phyloP scores from a whole-genome alignment of 148 eudicot species.

The Cornus controversa region DNA sequence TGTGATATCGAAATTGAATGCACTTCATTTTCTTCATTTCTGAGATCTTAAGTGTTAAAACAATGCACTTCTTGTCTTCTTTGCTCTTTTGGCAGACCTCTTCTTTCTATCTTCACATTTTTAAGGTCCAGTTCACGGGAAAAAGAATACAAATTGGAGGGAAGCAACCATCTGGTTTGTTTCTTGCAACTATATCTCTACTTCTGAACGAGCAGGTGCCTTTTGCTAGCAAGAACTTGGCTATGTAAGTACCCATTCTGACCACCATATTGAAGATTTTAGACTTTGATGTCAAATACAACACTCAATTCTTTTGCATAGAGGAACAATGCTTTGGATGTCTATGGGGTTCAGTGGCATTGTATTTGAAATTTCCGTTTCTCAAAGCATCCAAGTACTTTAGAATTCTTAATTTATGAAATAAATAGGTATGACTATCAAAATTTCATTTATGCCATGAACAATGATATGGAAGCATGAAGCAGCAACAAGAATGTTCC shows the following conservation, averaged over 20 bases:
- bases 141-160: slow-evolving; percentile 85
- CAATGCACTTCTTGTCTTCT: neutral
- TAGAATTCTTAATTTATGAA: too few relatives aligned
- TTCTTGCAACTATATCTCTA: slow-evolving; percentile 66
- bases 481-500: neutral
- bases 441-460: neutral
- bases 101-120: slow-evolving; percentile 74
- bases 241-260: slow-evolving; percentile 55
- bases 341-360: neutral
- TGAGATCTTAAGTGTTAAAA: neutral
- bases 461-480: neutral
- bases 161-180: slow-evolving; percentile 77
- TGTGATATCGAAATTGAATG: neutral
- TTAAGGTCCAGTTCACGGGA: slow-evolving; percentile 80
- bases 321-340: neutral
- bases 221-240: slow-evolving; percentile 45
- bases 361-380: neutral
- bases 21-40: neutral
- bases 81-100: slow-evolving; percentile 71
- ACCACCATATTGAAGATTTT: neutral
- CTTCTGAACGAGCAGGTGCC: slow-evolving; percentile 90
- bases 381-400: too few relatives aligned
- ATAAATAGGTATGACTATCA: neutral
- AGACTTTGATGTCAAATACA: neutral
- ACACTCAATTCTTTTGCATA: neutral